Evolutionary conservation across 106 monocot species (phyloP).

Genomic region (Cymbidium sinense): DNA sequence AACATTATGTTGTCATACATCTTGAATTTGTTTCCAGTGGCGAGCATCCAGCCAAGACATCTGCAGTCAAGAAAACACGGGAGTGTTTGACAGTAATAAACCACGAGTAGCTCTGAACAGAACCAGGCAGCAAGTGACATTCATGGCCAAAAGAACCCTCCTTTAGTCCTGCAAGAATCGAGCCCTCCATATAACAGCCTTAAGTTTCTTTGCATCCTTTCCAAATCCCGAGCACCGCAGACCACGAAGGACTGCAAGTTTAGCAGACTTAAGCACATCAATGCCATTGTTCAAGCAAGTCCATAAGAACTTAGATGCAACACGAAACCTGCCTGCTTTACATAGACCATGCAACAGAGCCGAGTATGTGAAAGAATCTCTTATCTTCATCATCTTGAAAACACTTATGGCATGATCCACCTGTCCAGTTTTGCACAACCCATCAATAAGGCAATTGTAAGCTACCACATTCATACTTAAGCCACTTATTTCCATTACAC

Average conservation of each 20-base stretch:
- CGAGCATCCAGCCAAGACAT: background rate
- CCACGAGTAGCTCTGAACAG: background rate
- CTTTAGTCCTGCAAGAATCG: conserved; percentile 16
- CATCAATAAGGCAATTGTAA: conserved; percentile 71
- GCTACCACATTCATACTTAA: conserved; percentile 51
- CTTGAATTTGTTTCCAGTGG: background rate
- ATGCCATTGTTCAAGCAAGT: conserved; percentile 44
- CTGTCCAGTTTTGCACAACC: conserved; percentile 52
- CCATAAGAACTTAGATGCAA: conserved; percentile 51
- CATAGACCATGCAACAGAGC: conserved; percentile 69
- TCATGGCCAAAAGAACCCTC: background rate
- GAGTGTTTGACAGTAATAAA: background rate
- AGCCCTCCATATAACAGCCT: conserved; percentile 33
- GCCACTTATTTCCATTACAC: conserved; percentile 39
- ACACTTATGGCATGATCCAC: conserved; percentile 57
- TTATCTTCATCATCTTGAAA: conserved; percentile 48
- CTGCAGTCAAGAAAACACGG: background rate
- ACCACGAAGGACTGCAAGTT: conserved; percentile 55
- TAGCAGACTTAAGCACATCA: conserved; percentile 44
- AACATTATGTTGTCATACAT: background rate
- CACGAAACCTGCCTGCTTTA: conserved; percentile 34
- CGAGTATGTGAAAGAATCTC: conserved; percentile 80
- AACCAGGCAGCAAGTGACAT: background rate
- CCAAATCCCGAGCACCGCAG: conserved; percentile 46
- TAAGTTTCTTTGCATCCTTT: conserved; percentile 50